Evolutionary conservation across 495 filamentous ascomycete genomes (phyloP), one percentile per base, ranked within the genome.

Genomic region (Talaromyces stipitatus): DNA sequence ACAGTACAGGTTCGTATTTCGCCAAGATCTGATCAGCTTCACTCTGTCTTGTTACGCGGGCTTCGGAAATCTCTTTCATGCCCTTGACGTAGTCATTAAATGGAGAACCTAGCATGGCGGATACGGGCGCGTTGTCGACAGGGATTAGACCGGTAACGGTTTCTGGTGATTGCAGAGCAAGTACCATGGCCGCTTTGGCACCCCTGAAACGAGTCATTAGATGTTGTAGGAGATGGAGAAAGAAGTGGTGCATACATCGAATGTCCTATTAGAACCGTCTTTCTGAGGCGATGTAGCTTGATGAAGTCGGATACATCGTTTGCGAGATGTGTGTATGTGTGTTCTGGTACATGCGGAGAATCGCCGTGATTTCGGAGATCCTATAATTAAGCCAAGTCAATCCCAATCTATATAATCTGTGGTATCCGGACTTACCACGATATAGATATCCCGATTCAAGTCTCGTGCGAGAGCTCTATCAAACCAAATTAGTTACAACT

Each of bases 311-410:
- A 83, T 7, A 97, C 83, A 63, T 98, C 94, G 54, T 87, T 85
- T 3, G 92, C 90, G 84, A 97, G 94, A 47, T 82, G 79, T 26
- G 73, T 70, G 71, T 97, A 98, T 74, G 91, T 86, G 66, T 98
- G 94, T 9, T 75, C 76, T 12, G 73, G 73, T 59, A 84, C 69
- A 68, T 97, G 92, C 12, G 89, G 86, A 12, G 89, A 92, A 12
- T 95, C 85, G 58, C 95, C 95, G 78, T 97, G 95, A 64, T 97
- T 98, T 54, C 94, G 82, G 6, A 97, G 81, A 68, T 98, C 94
- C 90, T 95, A 57, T 29, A 36, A 14, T 36, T 47, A 14, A 48
- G 3, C 1, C 16, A 54, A 10, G 51, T 54, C 22, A 54, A 14
- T 32, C 16, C 14, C 30, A 26, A 54, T 16, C 20, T 47, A 46